Evolutionary conservation across 2,329 filamentous ascomycete genomes (phyloP).

Genomic region (Ceratocystis smalleyi): DNA sequence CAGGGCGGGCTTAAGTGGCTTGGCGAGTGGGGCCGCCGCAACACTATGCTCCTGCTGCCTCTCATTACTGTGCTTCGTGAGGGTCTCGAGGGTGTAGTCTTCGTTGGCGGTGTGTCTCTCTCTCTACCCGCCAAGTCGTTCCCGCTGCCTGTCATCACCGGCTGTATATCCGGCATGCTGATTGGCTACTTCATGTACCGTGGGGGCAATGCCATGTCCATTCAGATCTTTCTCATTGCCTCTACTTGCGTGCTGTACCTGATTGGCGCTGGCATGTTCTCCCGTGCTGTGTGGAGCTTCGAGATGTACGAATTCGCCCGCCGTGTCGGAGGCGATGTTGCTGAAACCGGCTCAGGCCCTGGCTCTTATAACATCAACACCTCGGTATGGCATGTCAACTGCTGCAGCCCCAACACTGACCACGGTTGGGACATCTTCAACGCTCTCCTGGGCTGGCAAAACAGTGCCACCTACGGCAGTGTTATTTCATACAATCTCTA

Average conservation of each 20-base stretch:
- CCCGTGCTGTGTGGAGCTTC: constrained; percentile 56
- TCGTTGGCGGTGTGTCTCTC: constrained; percentile 60
- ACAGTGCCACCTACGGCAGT: constrained; percentile 65
- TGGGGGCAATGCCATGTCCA: constrained; percentile 23
- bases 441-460: constrained; percentile 52
- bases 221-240: constrained; percentile 57
- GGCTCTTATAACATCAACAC: constrained; percentile 63
- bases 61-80: constrained; percentile 66
- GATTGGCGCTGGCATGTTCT: constrained; percentile 66
- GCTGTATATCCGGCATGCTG: constrained; percentile 43
- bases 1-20: constrained; percentile 19
- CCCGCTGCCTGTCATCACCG: constrained; percentile 52
- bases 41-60: constrained; percentile 62
- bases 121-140: constrained; percentile 52
- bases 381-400: constrained; percentile 69
- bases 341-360: constrained; percentile 39
- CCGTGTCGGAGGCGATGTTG: constrained; percentile 39
- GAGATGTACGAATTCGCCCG: constrained; percentile 43
- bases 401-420: constrained; percentile 48
- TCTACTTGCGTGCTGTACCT: constrained; percentile 71
- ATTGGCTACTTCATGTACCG: constrained; percentile 56
- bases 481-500: constrained; percentile 69
- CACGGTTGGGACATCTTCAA: constrained; percentile 63
- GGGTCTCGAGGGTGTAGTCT: constrained; percentile 64
- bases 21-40: constrained; percentile 48